Base-by-base conservation (phyloP, 352 stramenopile genomes). In the Phytophthora constricta region DNA sequence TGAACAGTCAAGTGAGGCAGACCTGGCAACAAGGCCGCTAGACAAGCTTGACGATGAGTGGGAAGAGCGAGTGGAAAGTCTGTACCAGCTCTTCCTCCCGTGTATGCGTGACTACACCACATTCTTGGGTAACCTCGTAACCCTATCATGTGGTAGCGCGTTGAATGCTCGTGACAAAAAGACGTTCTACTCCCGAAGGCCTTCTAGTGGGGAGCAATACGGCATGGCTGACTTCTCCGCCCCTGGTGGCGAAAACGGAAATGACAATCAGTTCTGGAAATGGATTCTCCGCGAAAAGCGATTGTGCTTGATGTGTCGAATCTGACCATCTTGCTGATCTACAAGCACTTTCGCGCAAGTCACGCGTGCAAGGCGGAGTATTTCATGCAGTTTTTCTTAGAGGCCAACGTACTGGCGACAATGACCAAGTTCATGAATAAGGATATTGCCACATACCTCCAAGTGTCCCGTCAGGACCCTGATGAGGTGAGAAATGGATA, bases 341-440 rank as follows among this genome's bases (percentile, higher is more conserved):
- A 86, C 68, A 95, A 95, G 63, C 84, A 95, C 48, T 90, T 91
- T 13, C 84, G 87, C 28, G 76, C 75, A 34, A 91, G 80, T 55
- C 82, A 95, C 50, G 62, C 77, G 20, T 91, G 79, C 64, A 95
- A 95, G 61, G 83, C 72, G 41, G 87, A 95, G 50, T 92, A 92
- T 53, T 79, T 92, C 25, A 86, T 89, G 63, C 82, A 92, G 66
- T 91, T 92, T 65, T 91, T 91, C 57, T 70, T 93, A 22, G 87
- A 95, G 25, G 84, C 80, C 41, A 91, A 90, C 52, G 42, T 93
- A 31, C 62, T 93, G 25, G 74, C 71, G 46, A 92, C 87, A 11
- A 28, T 92, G 34, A 95, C 84, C 54, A 95, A 95, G 61, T 95
- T 93, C 59, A 91, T 95, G 83, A 95, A 95, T 65, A 91, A 92